phyloP scores from a whole-genome alignment of 1,139 yeast species.

The Nakaseomyces sp. region DNA sequence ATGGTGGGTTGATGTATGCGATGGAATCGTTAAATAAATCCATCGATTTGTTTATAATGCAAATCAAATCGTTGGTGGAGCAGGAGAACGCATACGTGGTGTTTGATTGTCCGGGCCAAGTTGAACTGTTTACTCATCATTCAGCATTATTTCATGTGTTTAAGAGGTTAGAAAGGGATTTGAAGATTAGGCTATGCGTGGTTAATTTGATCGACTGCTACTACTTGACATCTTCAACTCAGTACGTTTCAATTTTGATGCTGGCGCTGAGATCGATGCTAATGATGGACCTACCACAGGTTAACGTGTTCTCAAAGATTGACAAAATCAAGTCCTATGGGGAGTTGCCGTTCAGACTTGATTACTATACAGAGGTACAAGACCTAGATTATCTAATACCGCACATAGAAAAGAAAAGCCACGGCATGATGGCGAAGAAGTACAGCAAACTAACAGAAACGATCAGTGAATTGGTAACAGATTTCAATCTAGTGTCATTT shows the following conservation, averaged over 20 bases:
- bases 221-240: conserved; percentile 79
- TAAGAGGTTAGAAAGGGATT: conserved; percentile 53
- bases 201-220: conserved; percentile 83
- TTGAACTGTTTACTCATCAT: conserved; percentile 88
- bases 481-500: conserved; percentile 78
- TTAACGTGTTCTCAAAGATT: conserved; percentile 84
- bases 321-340: conserved; percentile 70
- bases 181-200: conserved; percentile 71
- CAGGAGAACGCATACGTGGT: conserved; percentile 61
- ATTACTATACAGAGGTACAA: conserved; percentile 87
- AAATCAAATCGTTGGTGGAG: conserved; percentile 48
- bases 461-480: conserved; percentile 77
- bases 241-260: conserved; percentile 75
- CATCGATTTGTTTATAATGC: conserved; percentile 52
- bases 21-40: conserved; percentile 56
- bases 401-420: conserved; percentile 52
- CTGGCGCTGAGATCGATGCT: conserved; percentile 87
- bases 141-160: conserved; percentile 72
- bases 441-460: conserved; percentile 66
- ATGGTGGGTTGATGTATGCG: conserved; percentile 90
- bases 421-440: conserved; percentile 43
- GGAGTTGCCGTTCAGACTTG: conserved; percentile 60
- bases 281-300: conserved; percentile 84
- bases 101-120: conserved; percentile 98
- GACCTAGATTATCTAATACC: conserved; percentile 67